A percentile compares a stretch with the other conserved stretches of the same genome.
phyloP scores from a whole-genome alignment of 768 basidiomycete species.

The Amanita exitialis region DNA sequence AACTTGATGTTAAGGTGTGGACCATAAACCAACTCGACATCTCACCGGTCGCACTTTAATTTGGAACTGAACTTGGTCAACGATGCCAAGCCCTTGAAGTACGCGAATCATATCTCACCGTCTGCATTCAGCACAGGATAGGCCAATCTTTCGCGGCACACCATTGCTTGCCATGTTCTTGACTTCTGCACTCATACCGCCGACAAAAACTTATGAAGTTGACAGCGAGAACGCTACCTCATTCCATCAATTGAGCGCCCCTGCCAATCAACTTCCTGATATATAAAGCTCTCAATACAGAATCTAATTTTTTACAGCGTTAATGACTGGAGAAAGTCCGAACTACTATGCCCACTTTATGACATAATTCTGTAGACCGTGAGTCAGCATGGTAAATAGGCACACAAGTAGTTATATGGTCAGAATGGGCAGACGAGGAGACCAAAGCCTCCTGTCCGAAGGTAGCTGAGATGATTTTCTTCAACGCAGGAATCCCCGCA shows the following conservation, averaged over 20 bases:
- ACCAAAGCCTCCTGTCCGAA: constrained; percentile 52
- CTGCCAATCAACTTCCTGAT: background rate
- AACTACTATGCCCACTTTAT: too few relatives aligned
- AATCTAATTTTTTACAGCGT: background rate
- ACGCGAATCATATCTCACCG: constrained; percentile 19
- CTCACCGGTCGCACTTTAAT: constrained; percentile 41
- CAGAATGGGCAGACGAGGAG: constrained; percentile 33
- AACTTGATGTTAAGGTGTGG: background rate
- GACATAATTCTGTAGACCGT: background rate
- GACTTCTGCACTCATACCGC: constrained; percentile 7
- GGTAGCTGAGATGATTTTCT: constrained; percentile 89
- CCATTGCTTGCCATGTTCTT: constrained; percentile 10
- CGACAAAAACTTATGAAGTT: background rate
- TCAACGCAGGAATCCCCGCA: constrained; percentile 62
- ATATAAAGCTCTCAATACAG: background rate
- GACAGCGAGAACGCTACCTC: background rate
- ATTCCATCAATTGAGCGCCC: background rate
- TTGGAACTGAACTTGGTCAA: constrained; percentile 28
- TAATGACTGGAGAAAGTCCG: too few relatives aligned
- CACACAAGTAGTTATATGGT: constrained; percentile 12
- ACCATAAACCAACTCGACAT: background rate
- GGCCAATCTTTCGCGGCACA: constrained; percentile 24
- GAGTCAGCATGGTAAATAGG: background rate
- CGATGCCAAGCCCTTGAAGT: background rate
- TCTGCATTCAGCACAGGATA: constrained; percentile 45